Evolutionary conservation across 1,139 yeast genomes (phyloP), one percentile per base, ranked within the genome.

Genomic region (Blastobotrys buckinghamii): DNA sequence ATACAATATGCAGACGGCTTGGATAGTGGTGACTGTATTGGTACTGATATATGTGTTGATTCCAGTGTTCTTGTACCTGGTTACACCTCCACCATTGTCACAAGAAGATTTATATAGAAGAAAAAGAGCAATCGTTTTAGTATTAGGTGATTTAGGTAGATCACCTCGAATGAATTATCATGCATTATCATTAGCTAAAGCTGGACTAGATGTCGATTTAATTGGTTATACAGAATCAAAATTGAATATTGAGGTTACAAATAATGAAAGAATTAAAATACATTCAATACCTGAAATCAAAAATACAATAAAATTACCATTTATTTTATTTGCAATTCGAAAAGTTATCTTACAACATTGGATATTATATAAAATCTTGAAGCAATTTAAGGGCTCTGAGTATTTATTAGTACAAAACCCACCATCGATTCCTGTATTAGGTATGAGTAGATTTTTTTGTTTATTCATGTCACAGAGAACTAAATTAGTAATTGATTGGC

Each of bases 81-180:
- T 50, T 12, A 48, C 56, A 12, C 66, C 67, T 22, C 39, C 41
- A 24, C 55, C 40, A 9, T 48, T 45, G 34, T 50, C 52, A 30
- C 52, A 43, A 45, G 60, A 47, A 42, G 59, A 54, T 16, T 50
- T 57, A 29, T 44, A 53, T 38, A 52, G 61, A 13, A 68, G 76
- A 55, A 77, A 71, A 55, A 70, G 87, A 41, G 80, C 88, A 3
- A 75, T 86, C 8, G 81, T 92, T 26, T 76, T 87, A 51, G 98
- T 92, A 1, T 71, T 94, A 26, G 99, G 99, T 1, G 98, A 92
- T 62, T 65, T 94, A 48, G 97, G 96, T 13, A 95, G 90, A 60
- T 90, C 97, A 1, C 99, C 99, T 5, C 73, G 99, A 53, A 92
- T 92, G 87, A 78, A 84, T 59, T 86, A 92, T 65, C 99, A 94